phyloP scores from a whole-genome alignment of 2,329 filamentous ascomycete species.

The Amphichorda felina region DNA sequence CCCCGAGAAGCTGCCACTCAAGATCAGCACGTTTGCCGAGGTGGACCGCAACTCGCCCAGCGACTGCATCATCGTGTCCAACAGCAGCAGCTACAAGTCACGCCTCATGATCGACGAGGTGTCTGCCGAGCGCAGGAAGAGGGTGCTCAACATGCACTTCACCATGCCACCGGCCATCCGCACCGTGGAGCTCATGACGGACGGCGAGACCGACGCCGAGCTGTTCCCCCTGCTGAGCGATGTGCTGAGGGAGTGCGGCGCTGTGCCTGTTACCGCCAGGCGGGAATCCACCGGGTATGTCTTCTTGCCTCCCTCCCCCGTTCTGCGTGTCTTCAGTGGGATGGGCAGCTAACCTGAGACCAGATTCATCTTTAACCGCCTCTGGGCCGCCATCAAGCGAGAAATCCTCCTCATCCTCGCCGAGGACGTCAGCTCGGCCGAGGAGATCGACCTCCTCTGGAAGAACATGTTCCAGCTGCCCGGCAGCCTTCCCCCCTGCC shows the following conservation, averaged over 20 bases:
- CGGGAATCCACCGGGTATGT: no score
- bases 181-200: no score
- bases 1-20: constrained; percentile 35
- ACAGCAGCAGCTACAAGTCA: constrained; percentile 39
- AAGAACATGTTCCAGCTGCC: no score
- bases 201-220: no score
- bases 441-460: constrained; percentile 38
- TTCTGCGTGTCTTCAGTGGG: no score
- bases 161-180: constrained; percentile 33
- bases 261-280: no score
- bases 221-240: no score
- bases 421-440: constrained; percentile 33
- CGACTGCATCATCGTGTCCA: constrained; percentile 37
- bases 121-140: constrained; percentile 17
- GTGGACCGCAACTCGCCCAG: constrained; percentile 26
- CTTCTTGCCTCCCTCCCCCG: no score
- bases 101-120: constrained; percentile 33
- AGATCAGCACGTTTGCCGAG: constrained; percentile 32
- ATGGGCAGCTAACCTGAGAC: no score
- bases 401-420: constrained; percentile 35
- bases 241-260: no score
- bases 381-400: constrained; percentile 45
- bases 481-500: no score
- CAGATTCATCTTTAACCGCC: constrained; percentile 41
- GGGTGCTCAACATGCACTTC: constrained; percentile 38